Evolutionary conservation across 495 filamentous ascomycete genomes (phyloP).

Genomic region (Xylaria palmicola): DNA sequence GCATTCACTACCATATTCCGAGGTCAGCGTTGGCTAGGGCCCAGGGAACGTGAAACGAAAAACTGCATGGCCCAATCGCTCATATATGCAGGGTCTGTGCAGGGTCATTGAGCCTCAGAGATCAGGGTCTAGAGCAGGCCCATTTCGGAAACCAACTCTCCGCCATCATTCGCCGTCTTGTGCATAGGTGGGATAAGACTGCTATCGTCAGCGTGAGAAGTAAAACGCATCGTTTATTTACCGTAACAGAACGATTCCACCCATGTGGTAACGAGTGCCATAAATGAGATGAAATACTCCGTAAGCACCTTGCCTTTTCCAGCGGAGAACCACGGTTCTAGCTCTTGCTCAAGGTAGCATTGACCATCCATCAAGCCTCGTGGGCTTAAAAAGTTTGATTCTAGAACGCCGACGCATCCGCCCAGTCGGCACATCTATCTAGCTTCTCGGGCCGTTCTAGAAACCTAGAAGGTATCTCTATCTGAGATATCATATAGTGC

Average conservation of each 20-base stretch:
- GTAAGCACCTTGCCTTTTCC: too few species aligned
- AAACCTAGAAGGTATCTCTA: neutral
- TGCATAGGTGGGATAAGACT: neutral
- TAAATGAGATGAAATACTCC: too few species aligned
- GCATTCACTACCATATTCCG: too few species aligned
- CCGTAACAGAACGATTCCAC: too few species aligned
- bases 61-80: too few species aligned
- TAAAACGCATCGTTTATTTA: neutral
- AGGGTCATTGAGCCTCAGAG: too few species aligned
- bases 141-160: neutral
- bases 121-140: neutral
- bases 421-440: neutral
- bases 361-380: neutral
- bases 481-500: neutral
- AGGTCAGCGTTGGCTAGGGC: too few species aligned
- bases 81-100: too few species aligned
- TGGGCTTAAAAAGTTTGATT: neutral
- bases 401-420: conserved; percentile 1
- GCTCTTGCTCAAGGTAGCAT: neutral
- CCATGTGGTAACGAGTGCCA: too few species aligned
- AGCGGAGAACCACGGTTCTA: too few species aligned
- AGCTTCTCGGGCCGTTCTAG: neutral
- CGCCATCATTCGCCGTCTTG: neutral
- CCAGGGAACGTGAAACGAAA: too few species aligned
- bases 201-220: neutral